phyloP scores from a whole-genome alignment of 2,329 filamentous ascomycete species.

The Colletotrichum paranaense region DNA sequence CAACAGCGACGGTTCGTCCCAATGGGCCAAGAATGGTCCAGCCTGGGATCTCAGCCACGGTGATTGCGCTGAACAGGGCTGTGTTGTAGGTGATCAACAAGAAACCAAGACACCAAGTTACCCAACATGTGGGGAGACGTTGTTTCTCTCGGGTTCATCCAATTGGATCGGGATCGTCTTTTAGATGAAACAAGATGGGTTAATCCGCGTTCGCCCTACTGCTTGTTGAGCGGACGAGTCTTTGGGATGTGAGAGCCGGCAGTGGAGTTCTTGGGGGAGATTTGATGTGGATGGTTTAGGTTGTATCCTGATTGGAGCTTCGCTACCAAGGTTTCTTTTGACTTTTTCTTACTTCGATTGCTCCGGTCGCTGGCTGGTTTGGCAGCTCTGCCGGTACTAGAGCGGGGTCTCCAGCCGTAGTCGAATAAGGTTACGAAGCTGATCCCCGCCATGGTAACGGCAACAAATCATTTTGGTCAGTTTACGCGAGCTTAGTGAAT shows the following conservation, averaged over 20 bases:
- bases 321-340: not conserved
- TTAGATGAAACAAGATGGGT: not conserved
- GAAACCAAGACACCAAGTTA: not conserved
- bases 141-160: not conserved
- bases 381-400: not conserved
- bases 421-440: slow-evolving; percentile 9
- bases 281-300: not conserved
- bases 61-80: slow-evolving; percentile 33
- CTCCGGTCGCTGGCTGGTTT: not conserved
- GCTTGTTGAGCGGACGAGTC: not conserved
- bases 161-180: not conserved
- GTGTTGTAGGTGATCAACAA: slow-evolving; percentile 25
- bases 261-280: not conserved
- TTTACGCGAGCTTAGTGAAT: not conserved
- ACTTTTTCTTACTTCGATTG: not conserved
- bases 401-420: not conserved
- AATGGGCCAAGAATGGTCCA: slow-evolving; percentile 21
- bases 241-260: not conserved
- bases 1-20: slow-evolving; percentile 28
- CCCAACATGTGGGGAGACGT: slow-evolving; percentile 10
- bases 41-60: slow-evolving; percentile 29
- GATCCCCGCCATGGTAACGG: not conserved
- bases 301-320: not conserved
- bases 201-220: not conserved
- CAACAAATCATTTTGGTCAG: too few species aligned